These are phyloP conservation scores for Paramyrothecium roridum DNA, from an alignment of 2,329 filamentous ascomycete genomes.

Conservation along the genomic window DNA sequence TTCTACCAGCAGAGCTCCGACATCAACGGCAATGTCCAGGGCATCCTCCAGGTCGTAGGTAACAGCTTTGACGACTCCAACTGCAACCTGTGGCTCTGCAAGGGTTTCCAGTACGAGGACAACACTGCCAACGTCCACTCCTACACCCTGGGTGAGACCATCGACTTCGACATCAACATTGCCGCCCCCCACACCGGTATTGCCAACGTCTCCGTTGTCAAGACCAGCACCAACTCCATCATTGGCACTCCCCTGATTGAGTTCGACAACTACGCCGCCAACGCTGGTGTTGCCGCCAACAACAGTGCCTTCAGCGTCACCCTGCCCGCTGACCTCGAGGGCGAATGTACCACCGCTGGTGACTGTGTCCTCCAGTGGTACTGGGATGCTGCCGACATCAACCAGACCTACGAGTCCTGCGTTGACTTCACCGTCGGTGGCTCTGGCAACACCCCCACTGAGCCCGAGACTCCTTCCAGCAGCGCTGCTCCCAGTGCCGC, in stretches of 20 bases:
- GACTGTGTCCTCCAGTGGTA: conserved; percentile 58
- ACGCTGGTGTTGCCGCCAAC: conserved; percentile 33
- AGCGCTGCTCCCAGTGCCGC: conserved; percentile 5
- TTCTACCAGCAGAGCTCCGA: conserved; percentile 27
- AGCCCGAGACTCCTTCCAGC: background rate
- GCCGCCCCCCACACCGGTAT: conserved; percentile 43
- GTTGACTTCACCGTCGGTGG: conserved; percentile 47
- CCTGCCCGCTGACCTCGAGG: conserved; percentile 43
- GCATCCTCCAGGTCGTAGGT: conserved; percentile 27
- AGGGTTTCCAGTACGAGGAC: conserved; percentile 42
- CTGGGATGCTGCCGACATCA: conserved; percentile 52
- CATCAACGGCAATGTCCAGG: conserved; percentile 35
- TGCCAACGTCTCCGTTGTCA: conserved; percentile 56
- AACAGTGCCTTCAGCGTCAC: conserved; percentile 51
- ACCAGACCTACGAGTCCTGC: conserved; percentile 63
- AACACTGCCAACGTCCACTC: conserved; percentile 39
- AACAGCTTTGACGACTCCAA: conserved; percentile 14
- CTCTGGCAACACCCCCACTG: background rate
- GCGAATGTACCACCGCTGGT: conserved; percentile 46
- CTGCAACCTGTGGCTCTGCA: conserved; percentile 44
- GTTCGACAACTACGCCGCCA: conserved; percentile 53
- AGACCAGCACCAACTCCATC: conserved; percentile 47
- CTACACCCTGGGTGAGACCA: conserved; percentile 37
- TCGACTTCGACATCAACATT: conserved; percentile 36
- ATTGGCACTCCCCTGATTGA: conserved; percentile 51